phyloP scores from a whole-genome alignment of 2,329 filamentous ascomycete genomes.

The Ascochyta rabiei region DNA sequence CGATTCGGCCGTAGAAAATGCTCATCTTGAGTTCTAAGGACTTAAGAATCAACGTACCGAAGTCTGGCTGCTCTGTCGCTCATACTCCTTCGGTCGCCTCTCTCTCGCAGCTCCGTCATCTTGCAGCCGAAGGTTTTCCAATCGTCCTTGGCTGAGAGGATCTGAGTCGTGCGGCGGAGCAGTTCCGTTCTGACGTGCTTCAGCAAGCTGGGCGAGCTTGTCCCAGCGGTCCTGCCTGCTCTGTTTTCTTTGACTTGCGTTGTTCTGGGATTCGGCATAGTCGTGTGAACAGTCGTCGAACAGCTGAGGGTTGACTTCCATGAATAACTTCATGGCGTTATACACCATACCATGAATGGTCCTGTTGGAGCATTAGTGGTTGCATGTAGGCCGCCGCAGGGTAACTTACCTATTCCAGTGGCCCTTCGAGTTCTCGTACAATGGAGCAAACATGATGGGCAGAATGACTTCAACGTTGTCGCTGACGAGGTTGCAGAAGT shows the following conservation, averaged over 20 bases:
- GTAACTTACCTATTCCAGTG: constrained; percentile 91
- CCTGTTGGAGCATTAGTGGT: constrained; percentile 56
- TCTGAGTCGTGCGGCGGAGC: constrained; percentile 72
- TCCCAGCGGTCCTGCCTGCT: constrained; percentile 89
- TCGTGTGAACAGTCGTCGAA: constrained; percentile 99
- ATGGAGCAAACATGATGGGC: constrained; percentile 97
- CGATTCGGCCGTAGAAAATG: constrained; percentile 48
- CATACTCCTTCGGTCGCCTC: constrained; percentile 49
- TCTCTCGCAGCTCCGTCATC: constrained; percentile 64
- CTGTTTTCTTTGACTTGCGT: constrained; percentile 81
- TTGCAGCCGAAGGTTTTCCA: constrained; percentile 89
- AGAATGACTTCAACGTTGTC: constrained; percentile 98
- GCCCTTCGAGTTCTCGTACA: constrained; percentile 98
- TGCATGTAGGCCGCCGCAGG: not conserved
- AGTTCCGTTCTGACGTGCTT: constrained; percentile 65
- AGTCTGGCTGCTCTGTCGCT: constrained; percentile 48
- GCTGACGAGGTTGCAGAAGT: constrained; percentile 98
- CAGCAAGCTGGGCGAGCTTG: constrained; percentile 78
- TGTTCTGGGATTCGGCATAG: constrained; percentile 96
- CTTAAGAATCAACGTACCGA: constrained; percentile 54
- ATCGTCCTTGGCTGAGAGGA: constrained; percentile 76
- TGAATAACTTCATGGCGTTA: constrained; percentile 99
- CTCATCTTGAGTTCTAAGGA: constrained; percentile 48
- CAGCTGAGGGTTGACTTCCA: constrained; percentile 98
- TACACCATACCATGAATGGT: constrained; percentile 99